Conservation (phyloP, 257 asterid genomes). For the Solanum dulcamara region DNA sequence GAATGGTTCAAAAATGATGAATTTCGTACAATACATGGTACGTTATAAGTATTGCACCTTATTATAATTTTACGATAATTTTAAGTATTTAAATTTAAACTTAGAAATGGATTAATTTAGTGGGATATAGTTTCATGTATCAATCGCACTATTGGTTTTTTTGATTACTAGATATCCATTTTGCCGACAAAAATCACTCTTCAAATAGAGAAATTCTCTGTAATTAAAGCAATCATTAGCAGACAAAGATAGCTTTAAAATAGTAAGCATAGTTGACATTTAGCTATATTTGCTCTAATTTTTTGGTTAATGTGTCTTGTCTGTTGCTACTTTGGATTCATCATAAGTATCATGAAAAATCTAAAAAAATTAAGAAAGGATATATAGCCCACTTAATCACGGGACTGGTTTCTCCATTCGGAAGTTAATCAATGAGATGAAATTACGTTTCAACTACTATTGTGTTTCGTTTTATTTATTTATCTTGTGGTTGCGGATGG, state of each 20-base stretch:
- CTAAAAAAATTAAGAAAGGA: not conserved
- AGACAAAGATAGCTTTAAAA: not conserved
- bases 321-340: not conserved
- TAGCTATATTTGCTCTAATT: not conserved
- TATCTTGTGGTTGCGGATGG: not conserved
- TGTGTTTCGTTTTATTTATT: not conserved
- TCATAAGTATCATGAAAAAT: not conserved
- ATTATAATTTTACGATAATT: not conserved
- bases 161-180: too few species aligned
- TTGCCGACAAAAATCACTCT: not conserved
- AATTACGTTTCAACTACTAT: not conserved
- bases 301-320: not conserved
- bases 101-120: not conserved
- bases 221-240: not conserved
- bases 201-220: not conserved
- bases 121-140: not conserved
- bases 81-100: not conserved
- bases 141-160: too few species aligned
- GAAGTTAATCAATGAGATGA: not conserved
- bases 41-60: too few species aligned
- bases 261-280: not conserved
- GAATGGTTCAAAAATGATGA: too few species aligned
- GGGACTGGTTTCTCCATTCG: not conserved
- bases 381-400: not conserved
- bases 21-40: too few species aligned